Conservation (phyloP, 73 alveolate species). For the Paramecium sonneborni region DNA sequence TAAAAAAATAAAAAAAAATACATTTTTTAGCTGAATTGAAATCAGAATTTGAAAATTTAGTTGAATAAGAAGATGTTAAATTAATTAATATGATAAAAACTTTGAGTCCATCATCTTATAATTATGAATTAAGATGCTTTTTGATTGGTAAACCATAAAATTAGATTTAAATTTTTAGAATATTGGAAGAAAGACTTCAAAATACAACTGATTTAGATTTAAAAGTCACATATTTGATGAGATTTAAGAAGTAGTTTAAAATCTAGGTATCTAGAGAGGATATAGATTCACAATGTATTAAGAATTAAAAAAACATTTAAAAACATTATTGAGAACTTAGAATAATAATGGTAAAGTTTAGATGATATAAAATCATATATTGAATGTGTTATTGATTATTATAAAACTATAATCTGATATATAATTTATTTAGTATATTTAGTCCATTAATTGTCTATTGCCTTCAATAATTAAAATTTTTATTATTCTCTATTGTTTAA, state of each 20-base stretch:
- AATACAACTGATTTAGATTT: background rate
- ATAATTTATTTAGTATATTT: background rate
- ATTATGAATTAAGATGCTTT: conserved; percentile 35
- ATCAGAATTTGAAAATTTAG: conserved; percentile 21
- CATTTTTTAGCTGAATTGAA: conserved; percentile 27
- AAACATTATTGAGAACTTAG: background rate
- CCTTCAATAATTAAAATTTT: too few species aligned
- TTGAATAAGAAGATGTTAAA: conserved; percentile 13
- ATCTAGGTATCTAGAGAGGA: conserved; percentile 13
- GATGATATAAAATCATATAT: conserved; percentile 1
- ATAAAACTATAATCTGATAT: conserved; percentile 47
- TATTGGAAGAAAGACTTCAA: conserved; percentile 2
- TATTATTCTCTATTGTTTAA: too few species aligned
- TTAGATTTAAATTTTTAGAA: background rate
- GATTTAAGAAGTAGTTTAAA: background rate
- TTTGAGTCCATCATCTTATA: conserved; percentile 42
- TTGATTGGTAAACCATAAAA: conserved; percentile 41
- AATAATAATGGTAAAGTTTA: background rate
- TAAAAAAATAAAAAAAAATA: background rate
- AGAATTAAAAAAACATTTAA: background rate
- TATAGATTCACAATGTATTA: background rate
- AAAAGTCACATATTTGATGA: conserved; percentile 30
- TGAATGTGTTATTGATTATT: conserved; percentile 46
- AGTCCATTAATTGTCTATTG: too few species aligned
- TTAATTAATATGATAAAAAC: background rate